phyloP scores from a whole-genome alignment of 768 basidiomycete species.

The Clitopilus hobsonii region DNA sequence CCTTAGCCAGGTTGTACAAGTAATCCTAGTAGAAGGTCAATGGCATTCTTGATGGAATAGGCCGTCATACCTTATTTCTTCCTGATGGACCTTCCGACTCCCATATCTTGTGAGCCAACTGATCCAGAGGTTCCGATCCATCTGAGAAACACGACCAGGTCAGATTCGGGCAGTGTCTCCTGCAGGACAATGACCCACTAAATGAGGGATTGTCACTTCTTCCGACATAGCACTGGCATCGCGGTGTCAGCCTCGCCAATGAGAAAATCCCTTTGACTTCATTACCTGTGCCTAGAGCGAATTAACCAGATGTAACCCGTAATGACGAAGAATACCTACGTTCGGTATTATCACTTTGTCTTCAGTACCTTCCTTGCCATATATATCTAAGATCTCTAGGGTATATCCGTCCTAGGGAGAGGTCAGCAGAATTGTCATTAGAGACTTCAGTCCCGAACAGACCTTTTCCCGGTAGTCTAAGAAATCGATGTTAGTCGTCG shows the following conservation, averaged over 20 bases:
- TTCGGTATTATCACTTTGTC: conserved; percentile 55
- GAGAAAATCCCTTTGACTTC: not conserved
- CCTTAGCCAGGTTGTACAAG: conserved; percentile 69
- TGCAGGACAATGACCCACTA: conserved; percentile 37
- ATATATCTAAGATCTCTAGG: conserved; percentile 71
- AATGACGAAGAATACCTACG: conserved; percentile 26
- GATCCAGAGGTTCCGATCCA: conserved; percentile 74
- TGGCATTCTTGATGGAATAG: not conserved
- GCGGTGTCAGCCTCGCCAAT: not conserved
- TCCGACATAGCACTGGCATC: conserved; percentile 76
- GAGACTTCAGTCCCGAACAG: not conserved
- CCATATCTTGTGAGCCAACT: conserved; percentile 68
- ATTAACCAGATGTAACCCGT: conserved; percentile 4
- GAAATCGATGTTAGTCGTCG: too few species aligned
- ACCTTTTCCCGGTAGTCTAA: conserved; percentile 87
- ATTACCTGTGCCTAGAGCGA: conserved; percentile 42
- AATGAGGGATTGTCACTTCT: conserved; percentile 86
- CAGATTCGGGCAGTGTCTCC: not conserved
- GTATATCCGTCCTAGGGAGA: conserved; percentile 83
- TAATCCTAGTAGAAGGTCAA: conserved; percentile 59
- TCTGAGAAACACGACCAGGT: conserved; percentile 37
- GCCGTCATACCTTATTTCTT: conserved; percentile 70
- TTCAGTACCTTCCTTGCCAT: conserved; percentile 46
- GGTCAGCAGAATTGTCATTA: not conserved
- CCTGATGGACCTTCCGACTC: conserved; percentile 82